phyloP scores from a whole-genome alignment of 1,284 basidiomycete species.

The Retiboletus flavoniger region DNA sequence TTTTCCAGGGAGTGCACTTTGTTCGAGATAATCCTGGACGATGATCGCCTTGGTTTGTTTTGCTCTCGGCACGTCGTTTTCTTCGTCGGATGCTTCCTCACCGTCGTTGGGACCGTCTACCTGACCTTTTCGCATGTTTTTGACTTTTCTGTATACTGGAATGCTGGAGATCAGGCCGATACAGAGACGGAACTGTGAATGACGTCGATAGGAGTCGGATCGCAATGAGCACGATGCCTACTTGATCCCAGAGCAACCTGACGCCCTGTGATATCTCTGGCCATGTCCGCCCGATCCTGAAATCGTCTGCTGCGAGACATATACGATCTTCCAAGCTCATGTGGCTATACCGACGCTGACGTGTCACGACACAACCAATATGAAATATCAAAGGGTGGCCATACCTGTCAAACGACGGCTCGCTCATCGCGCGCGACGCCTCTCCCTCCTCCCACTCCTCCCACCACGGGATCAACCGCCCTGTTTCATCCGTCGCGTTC shows the following conservation, averaged over 20 bases:
- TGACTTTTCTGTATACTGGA: slow-evolving; percentile 27
- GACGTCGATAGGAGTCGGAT: not conserved
- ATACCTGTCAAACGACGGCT: slow-evolving; percentile 37
- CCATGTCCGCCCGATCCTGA: slow-evolving; percentile 43
- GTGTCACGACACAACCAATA: not conserved
- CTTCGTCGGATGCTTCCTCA: slow-evolving; percentile 27
- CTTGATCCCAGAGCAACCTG: slow-evolving; percentile 47
- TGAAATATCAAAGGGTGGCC: not conserved
- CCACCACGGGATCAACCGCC: slow-evolving; percentile 41
- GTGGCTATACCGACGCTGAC: slow-evolving; percentile 25
- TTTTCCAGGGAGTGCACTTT: slow-evolving; percentile 33
- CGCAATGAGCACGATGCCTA: slow-evolving; percentile 22
- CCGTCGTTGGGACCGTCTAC: slow-evolving; percentile 24
- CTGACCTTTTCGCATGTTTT: slow-evolving; percentile 16
- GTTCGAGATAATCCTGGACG: slow-evolving; percentile 35
- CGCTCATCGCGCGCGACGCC: slow-evolving; percentile 27
- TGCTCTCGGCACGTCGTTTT: slow-evolving; percentile 25
- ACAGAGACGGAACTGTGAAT: slow-evolving; percentile 29
- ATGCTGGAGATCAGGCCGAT: slow-evolving; percentile 28
- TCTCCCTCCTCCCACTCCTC: slow-evolving; percentile 52
- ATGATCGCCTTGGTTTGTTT: slow-evolving; percentile 21
- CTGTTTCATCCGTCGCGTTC: slow-evolving; percentile 27
- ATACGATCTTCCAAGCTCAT: slow-evolving; percentile 40
- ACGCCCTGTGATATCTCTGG: slow-evolving; percentile 37
- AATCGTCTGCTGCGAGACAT: slow-evolving; percentile 44